Evolutionary conservation across 768 basidiomycete genomes (phyloP), one percentile per base, ranked within the genome.

Genomic region (Boletus subcaerulescens): DNA sequence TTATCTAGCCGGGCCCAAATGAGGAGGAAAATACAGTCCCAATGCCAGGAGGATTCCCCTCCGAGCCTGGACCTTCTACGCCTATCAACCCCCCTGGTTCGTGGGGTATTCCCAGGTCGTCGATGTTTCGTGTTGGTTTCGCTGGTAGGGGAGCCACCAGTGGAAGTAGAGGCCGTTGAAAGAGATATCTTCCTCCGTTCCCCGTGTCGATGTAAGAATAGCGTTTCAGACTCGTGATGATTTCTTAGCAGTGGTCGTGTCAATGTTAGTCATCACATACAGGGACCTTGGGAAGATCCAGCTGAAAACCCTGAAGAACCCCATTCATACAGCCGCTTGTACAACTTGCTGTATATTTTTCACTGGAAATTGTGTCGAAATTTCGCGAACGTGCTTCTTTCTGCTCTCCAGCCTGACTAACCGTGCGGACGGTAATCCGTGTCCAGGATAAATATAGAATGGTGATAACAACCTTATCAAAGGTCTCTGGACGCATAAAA

Each of bases 91-190:
- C 46, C 9, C 60, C 56, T 22, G 55, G 39, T 36, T 64, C 59
- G 35, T 55, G 54, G 55, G 57, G 67, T 38, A 18, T 60, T 45
- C 57, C 61, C 17, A 48, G 55, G 44, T 18, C 52, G 18, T 52
- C 58, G 4, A 60, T 74, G 26, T 79, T 85, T 63, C 76, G 86
- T 35, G 65, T 87, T 55, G 86, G 86, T 5, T 81, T 77, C 61
- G 79, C 86, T 42, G 85, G 84, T 22, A 72, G 84, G 52, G 81
- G 83, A 48, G 55, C 67, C 39, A 49, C 54, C n/a, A 62, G 57
- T 47, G 62, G 67, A 44, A 51, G 47, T n/a, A 43, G 58, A 35
- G 57, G 57, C 20, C 6, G 38, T 51, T 66, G 57, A 65, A 52
- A 22, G 50, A 13, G 11, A 43, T 29, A n/a, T 42, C 26, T 17